These are phyloP conservation scores for Punica granatum DNA, from an alignment of 345 rosid species.

Conservation along the genomic window DNA sequence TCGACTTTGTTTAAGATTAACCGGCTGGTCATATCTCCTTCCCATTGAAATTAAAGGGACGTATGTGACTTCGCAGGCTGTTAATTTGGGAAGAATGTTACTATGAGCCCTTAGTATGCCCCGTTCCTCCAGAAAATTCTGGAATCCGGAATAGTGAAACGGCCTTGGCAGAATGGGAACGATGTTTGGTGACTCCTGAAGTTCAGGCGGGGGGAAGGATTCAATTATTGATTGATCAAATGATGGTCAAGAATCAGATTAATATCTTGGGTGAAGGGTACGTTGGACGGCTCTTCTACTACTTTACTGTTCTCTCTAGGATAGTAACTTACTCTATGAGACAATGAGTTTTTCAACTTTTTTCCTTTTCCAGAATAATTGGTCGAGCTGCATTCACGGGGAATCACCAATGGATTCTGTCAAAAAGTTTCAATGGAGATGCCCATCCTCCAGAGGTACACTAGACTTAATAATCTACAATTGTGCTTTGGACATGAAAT, in stretches of 20 bases:
- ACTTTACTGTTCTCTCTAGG: background rate
- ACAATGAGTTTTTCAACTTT: background rate
- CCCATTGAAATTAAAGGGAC: slow-evolving; percentile 5
- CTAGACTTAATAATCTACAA: background rate
- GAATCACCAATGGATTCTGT: slow-evolving; percentile 76
- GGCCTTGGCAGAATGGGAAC: slow-evolving; percentile 37
- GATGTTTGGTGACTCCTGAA: slow-evolving; percentile 24
- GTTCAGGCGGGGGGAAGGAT: slow-evolving; percentile 34
- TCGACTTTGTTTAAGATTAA: background rate
- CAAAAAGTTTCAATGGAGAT: slow-evolving; percentile 39
- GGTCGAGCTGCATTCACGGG: slow-evolving; percentile 92
- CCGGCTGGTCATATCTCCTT: background rate
- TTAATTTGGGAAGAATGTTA: slow-evolving; percentile 93
- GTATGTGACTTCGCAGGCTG: slow-evolving; percentile 34
- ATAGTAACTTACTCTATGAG: slow-evolving; percentile 9
- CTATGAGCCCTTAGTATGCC: slow-evolving; percentile 27
- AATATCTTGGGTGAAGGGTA: slow-evolving; percentile 89
- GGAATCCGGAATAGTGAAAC: slow-evolving; percentile 21
- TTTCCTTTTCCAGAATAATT: slow-evolving; percentile 46
- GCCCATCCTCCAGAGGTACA: slow-evolving; percentile 72
- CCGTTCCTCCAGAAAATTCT: slow-evolving; percentile 20
- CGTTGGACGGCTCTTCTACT: slow-evolving; percentile 8
- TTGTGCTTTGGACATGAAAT: background rate
- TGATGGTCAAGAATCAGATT: slow-evolving; percentile 73
- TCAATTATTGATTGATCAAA: slow-evolving; percentile 51